phyloP scores from a whole-genome alignment of 805 yeast species.

The Nakazawaea populi region DNA sequence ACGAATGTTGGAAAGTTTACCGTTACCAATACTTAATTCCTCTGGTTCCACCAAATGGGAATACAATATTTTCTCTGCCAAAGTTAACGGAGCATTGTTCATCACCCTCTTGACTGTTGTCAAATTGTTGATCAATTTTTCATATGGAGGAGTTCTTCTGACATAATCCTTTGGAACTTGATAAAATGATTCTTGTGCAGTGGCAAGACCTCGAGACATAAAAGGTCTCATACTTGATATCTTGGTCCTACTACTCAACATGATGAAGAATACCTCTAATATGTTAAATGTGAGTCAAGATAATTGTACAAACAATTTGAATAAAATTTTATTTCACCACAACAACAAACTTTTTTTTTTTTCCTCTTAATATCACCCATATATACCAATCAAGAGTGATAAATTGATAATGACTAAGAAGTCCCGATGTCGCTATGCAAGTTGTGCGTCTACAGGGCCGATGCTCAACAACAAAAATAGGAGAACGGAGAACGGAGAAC shows the following conservation, averaged over 20 bases:
- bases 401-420: conserved; percentile 9
- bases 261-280: background rate
- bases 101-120: conserved; percentile 27
- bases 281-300: background rate
- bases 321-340: too few relatives aligned
- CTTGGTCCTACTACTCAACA: background rate
- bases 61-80: conserved; percentile 92
- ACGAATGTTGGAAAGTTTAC: conserved; percentile 40
- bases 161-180: conserved; percentile 55
- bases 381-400: conserved; percentile 2
- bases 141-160: conserved; percentile 85
- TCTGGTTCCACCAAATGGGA: conserved; percentile 94
- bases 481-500: background rate
- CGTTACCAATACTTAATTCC: conserved; percentile 61
- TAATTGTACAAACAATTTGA: background rate
- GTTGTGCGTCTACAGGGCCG: background rate
- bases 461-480: background rate
- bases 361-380: background rate
- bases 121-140: conserved; percentile 62
- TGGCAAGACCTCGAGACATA: conserved; percentile 2
- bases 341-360: background rate
- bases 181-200: conserved; percentile 3
- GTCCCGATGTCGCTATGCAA: conserved; percentile 1
- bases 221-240: background rate
- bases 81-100: conserved; percentile 63